phyloP scores from a whole-genome alignment of 2,329 filamentous ascomycete species.

The Hirsutella rhossiliensis region DNA sequence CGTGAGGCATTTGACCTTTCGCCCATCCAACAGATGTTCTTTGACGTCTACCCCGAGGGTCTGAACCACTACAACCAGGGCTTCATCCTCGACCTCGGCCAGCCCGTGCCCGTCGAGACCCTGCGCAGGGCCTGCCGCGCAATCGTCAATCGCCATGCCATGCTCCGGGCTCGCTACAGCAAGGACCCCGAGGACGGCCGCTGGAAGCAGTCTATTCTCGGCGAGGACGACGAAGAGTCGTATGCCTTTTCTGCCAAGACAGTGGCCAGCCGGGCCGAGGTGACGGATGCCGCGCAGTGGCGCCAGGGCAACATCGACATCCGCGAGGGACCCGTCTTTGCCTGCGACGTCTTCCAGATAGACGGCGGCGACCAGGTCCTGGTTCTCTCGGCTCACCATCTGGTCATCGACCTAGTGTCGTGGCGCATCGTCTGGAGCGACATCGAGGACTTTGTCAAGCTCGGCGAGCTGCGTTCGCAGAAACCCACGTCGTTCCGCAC shows the following conservation, averaged over 20 bases:
- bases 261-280: background rate
- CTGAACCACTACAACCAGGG: constrained; percentile 32
- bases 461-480: constrained; percentile 4
- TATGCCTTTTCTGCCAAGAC: background rate
- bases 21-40: constrained; percentile 31
- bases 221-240: background rate
- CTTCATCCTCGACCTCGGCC: constrained; percentile 21
- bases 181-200: background rate
- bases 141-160: constrained; percentile 18
- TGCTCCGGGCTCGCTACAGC: constrained; percentile 22
- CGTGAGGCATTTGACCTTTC: constrained; percentile 25
- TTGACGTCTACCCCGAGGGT: constrained; percentile 18
- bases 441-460: constrained; percentile 4
- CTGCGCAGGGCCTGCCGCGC: constrained; percentile 11
- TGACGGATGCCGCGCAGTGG: background rate
- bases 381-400: constrained; percentile 6
- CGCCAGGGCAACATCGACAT: constrained; percentile 5
- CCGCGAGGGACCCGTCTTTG: constrained; percentile 8
- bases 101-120: constrained; percentile 1
- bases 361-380: constrained; percentile 2
- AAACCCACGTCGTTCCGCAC: constrained; percentile 18
- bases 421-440: constrained; percentile 23
- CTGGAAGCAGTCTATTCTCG: constrained; percentile 13
- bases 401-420: constrained; percentile 32
- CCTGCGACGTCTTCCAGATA: constrained; percentile 7